Evolutionary conservation across 495 filamentous ascomycete genomes (phyloP).

Genomic region (Bathelium albidoporum): DNA sequence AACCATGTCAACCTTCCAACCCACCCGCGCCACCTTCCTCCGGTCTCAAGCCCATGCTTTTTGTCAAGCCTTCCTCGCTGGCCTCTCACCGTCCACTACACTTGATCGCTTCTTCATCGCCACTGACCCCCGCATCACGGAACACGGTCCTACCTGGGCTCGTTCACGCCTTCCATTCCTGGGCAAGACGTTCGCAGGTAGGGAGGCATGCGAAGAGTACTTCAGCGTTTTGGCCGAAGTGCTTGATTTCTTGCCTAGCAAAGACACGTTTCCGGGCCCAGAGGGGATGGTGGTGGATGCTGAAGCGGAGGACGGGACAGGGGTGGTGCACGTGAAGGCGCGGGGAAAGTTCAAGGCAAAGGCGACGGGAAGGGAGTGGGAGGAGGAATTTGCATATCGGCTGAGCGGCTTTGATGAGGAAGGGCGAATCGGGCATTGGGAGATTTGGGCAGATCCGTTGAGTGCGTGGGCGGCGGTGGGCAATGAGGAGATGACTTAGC

Average conservation of each 20-base stretch:
- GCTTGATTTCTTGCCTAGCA: conserved; percentile 25
- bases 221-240: conserved; percentile 25
- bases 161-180: conserved; percentile 28
- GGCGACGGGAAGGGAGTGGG: conserved; percentile 31
- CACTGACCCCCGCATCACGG: conserved; percentile 24
- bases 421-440: conserved; percentile 33
- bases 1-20: neutral
- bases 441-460: conserved; percentile 37
- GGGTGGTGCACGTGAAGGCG: conserved; percentile 27
- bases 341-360: conserved; percentile 25
- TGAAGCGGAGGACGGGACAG: conserved; percentile 1
- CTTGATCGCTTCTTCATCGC: conserved; percentile 22
- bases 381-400: conserved; percentile 33
- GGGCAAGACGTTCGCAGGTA: conserved; percentile 26
- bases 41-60: conserved; percentile 16
- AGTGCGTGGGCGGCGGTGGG: conserved; percentile 29
- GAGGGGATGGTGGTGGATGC: conserved; percentile 28
- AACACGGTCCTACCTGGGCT: conserved; percentile 34
- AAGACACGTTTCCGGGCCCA: conserved; percentile 24
- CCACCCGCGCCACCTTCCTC: neutral
- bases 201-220: conserved; percentile 27
- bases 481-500: neutral
- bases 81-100: conserved; percentile 17
- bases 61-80: conserved; percentile 23
- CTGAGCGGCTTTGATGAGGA: conserved; percentile 34